Base-by-base conservation (phyloP, 305 asterid species). In the Fraxinus greggii region DNA sequence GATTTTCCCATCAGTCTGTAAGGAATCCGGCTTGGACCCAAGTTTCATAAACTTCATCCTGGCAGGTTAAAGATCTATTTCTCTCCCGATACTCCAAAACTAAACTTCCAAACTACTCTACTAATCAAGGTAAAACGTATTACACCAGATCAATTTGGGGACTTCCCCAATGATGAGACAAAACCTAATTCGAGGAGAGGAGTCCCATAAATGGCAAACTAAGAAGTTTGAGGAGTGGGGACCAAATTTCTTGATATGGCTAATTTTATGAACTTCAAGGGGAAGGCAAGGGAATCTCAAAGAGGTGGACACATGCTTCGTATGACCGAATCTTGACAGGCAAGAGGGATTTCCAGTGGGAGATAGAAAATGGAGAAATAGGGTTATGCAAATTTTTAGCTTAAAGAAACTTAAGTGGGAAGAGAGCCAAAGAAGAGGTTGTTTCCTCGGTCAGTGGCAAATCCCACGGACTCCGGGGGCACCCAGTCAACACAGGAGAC, bases 391-490 rank as follows among this genome's bases (percentile, higher is more conserved):
- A 84, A 54, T 84, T 40, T 81, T 38, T 65, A 74, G 80, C 21
- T 67, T 67, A 92, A 88, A 91, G 85, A 89, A 89, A 83, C 90
- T 90, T 92, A 87, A 88, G 87, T 81, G 90, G 88, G 91, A 91
- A 92, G 92, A 86, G 95, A 91, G 88, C 85, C 80, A 85, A 26
- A 84, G 79, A 86, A 87, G 86, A 89, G 73, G 77, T 48, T 93
- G 98, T 95, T 90, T 91, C 98, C 99, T 91, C 90, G 92, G 91
- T 87, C 90, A 92, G 87, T 88, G 92, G 98, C 99, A 95, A 92
- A 88, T 93, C 90, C 98, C 99, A 89, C 88, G 86, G 93, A 92
- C 88, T 86, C 86, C 94, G 98, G 97, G 86, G 80, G 32, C 69
- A 86, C 90, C 92, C 83, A 85, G 93, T 90, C 90, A 94, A 91